Conservation (phyloP, 495 filamentous ascomycete species). For the Schizothecium vesticola region DNA sequence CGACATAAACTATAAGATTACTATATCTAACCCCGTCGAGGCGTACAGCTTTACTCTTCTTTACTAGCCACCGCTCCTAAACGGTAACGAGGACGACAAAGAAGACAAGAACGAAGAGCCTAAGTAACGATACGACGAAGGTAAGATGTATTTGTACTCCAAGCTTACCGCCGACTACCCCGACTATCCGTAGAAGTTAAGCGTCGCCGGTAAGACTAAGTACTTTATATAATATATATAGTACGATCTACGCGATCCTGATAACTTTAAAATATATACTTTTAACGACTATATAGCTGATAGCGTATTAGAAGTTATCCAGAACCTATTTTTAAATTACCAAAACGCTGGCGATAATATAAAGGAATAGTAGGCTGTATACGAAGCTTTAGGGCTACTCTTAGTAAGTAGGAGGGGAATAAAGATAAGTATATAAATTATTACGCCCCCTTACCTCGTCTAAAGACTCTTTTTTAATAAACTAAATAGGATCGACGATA, state of each 20-base stretch:
- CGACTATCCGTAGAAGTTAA: constrained; percentile 37
- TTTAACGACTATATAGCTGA: constrained; percentile 34
- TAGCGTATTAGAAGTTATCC: constrained; percentile 29
- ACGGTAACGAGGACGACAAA: constrained; percentile 19
- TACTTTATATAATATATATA: constrained; percentile 18
- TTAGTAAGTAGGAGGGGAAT: neutral
- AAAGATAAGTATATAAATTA: constrained; percentile 4
- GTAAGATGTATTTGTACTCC: constrained; percentile 37
- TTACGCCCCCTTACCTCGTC: neutral
- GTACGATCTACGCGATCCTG: constrained; percentile 25
- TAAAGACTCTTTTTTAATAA: too few species aligned
- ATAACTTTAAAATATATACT: constrained; percentile 34
- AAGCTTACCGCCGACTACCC: constrained; percentile 35
- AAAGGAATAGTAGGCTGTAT: constrained; percentile 34
- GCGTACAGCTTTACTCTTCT: constrained; percentile 31
- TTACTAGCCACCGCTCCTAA: constrained; percentile 24
- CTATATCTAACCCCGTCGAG: constrained; percentile 20
- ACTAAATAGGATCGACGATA: constrained; percentile 25
- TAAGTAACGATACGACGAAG: constrained; percentile 17
- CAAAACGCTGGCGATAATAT: constrained; percentile 26
- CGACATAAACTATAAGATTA: constrained; percentile 26
- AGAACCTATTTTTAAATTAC: constrained; percentile 37
- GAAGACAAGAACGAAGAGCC: constrained; percentile 12
- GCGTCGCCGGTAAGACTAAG: constrained; percentile 28
- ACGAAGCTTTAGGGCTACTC: constrained; percentile 26